Base-by-base conservation (phyloP, 805 yeast species). In the Wickerhamomyces hampshirensis region DNA sequence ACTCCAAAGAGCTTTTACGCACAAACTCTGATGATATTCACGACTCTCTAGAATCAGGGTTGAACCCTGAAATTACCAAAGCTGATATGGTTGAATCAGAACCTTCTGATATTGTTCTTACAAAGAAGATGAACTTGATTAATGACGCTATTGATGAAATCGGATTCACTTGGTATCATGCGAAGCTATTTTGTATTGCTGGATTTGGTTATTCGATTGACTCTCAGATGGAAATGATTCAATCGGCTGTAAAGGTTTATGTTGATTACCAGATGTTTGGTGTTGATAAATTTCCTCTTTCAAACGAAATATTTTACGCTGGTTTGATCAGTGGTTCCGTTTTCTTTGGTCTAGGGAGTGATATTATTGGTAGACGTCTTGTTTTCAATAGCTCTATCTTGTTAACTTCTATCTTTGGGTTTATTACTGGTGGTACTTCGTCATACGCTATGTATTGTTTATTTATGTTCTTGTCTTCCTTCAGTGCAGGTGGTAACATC, bases 131-230 rank as follows among this genome's bases (percentile, higher is more conserved):
- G 50, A 56, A 54, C 30, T 51, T 75, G 8, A 58, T 75, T 33
- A 73, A 75, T 51, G 55, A 71, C 39, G 78, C 82, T 13, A 62
- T 76, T 38, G 80, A 77, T 48, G 77, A 77, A 46, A 73, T 76
- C 36, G 82, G 82, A 0, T 73, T 77, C 57, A 75, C 83, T 1
- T 66, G 71, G 69, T 65, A 65, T 40, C 76, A 71, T 40, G 54
- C 57, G 17, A 62, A 66, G 43, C 49, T 69, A 6, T 71, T 73
- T 48, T 47, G 56, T 33, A 52, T 73, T 23, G 75, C 75, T 9
- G 78, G 79, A 5, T 68, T 68, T 48, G 79, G 78, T 34, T 73
- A 71, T 46, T 62, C 69, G 7, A 72, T 66, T 13, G 76, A 74
- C 48, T 68, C 76, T 14, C 73, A 71, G 48, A 60, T 73, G 54